phyloP scores from a whole-genome alignment of 495 filamentous ascomycete genomes.

The Cenococcum geophilum region DNA sequence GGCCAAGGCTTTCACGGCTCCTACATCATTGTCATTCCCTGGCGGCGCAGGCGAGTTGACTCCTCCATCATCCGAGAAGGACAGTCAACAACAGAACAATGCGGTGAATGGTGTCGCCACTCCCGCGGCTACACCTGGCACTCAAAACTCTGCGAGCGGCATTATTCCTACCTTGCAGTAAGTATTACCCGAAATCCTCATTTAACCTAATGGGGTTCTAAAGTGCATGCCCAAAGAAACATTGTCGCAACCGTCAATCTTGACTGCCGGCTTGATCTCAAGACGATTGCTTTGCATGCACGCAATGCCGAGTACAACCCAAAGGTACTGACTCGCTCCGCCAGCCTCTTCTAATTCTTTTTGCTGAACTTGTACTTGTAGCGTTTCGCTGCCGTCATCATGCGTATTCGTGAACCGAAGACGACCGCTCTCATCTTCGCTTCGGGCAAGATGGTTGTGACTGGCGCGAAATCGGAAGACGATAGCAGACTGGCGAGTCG shows the following conservation, averaged over 20 bases:
- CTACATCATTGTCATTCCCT: slow-evolving; percentile 80
- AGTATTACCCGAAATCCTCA: slow-evolving; percentile 49
- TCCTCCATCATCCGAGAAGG: slow-evolving; percentile 63
- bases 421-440: slow-evolving; percentile 98
- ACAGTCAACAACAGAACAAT: slow-evolving; percentile 47
- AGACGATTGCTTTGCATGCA: slow-evolving; percentile 97
- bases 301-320: slow-evolving; percentile 98
- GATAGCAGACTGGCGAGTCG: slow-evolving; percentile 93
- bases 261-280: slow-evolving; percentile 94
- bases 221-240: slow-evolving; percentile 67
- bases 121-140: slow-evolving; percentile 87
- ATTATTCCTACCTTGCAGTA: slow-evolving; percentile 98
- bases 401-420: slow-evolving; percentile 99
- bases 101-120: slow-evolving; percentile 84
- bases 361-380: slow-evolving; percentile 49
- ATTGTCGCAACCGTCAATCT: slow-evolving; percentile 99
- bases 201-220: slow-evolving; percentile 50
- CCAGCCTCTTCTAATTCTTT: slow-evolving; percentile 37
- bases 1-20: slow-evolving; percentile 50
- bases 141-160: slow-evolving; percentile 72
- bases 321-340: slow-evolving; percentile 59
- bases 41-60: slow-evolving; percentile 74
- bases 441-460: slow-evolving; percentile 99
- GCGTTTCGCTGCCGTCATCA: slow-evolving; percentile 99
- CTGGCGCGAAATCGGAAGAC: slow-evolving; percentile 96